Base-by-base conservation (phyloP, 1,284 basidiomycete species). In the Rhodotorula glutinis region DNA sequence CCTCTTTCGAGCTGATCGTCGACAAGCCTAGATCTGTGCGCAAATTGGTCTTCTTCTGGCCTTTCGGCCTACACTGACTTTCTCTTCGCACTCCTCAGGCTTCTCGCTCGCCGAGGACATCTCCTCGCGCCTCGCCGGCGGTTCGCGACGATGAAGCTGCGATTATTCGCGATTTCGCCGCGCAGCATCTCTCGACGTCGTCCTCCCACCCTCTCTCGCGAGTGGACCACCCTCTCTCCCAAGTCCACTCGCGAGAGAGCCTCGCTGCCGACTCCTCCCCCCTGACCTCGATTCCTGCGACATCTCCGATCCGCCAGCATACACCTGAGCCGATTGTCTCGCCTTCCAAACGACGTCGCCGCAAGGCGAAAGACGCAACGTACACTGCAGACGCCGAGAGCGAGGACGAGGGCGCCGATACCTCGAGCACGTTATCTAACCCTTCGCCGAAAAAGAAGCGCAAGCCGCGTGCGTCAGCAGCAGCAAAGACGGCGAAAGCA, bases 361-460 rank as follows among this genome's bases (percentile, higher is more conserved):
- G 59, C n/a, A 16, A 47, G n/a, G 16, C 33, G 13, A 49, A 14
- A 13, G 16, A 30, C 5, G 44, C 29, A 2, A 19, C n/a, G 16
- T 29, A 33, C 53, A 27, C 13, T 5, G 43, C 19, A 17, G 44
- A 21, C 14, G 33, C 19, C 23, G 13, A 46, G 9, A 33, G n/a
- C 49, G 58, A 52, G 4, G 40, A 11, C 38, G 38, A 52, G 0
- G 30, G 14, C 5, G 2, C 25, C 25, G 49, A 11, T 16, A 44
- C 51, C 8, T 46, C 60, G n/a, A 53, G 52, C 30, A 19, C 41
- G 4, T 21, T n/a, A 9, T 27, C 38, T 30, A 25, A n/a, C 19
- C 53, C 30, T 8, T 47, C 52, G 11, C 52, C 52, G 16, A 61
- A 43, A 30, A 61, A 61, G 53, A 54, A 53, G 38, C 38, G 40